Evolutionary conservation across 352 stramenopile genomes (phyloP).

Genomic region (Pythium rishiriense): DNA sequence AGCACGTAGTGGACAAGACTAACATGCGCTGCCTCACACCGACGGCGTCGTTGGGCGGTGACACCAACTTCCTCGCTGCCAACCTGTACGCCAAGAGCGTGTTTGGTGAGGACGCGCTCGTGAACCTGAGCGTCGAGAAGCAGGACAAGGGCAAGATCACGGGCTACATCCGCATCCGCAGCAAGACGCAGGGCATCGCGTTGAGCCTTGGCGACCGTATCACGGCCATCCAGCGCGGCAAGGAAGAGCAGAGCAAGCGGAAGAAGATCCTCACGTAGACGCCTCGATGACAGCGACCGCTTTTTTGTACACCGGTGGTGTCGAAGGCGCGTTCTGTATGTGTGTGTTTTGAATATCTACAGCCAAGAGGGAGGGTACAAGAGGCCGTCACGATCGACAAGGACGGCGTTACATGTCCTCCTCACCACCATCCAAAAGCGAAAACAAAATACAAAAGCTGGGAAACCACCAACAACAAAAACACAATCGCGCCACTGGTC

Average conservation of each 20-base stretch:
- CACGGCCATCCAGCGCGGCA: constrained; percentile 94
- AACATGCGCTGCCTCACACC: constrained; percentile 99
- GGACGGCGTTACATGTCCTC: too few species aligned
- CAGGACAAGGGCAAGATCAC: constrained; percentile 97
- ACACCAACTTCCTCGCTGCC: constrained; percentile 93
- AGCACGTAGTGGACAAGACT: constrained; percentile 98
- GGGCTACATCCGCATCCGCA: constrained; percentile 99
- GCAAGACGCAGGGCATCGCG: constrained; percentile 99
- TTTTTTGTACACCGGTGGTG: neutral
- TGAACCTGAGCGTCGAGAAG: constrained; percentile 99
- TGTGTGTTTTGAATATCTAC: constrained; percentile 25
- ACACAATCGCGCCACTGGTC: too few species aligned
- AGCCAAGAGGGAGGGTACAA: too few species aligned
- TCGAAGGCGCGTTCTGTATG: too few species aligned
- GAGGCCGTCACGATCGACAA: too few species aligned
- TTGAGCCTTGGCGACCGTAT: constrained; percentile 99
- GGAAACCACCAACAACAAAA: too few species aligned
- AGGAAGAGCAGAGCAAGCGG: constrained; percentile 83
- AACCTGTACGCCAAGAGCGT: constrained; percentile 93
- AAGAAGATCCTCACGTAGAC: constrained; percentile 76
- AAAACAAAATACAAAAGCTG: too few species aligned
- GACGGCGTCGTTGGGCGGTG: constrained; percentile 82
- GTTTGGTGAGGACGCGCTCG: constrained; percentile 98
- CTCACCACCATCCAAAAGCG: too few species aligned
- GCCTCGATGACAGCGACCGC: neutral